phyloP scores from a whole-genome alignment of 106 monocot genomes.

The Alisma plantagoaquatica region DNA sequence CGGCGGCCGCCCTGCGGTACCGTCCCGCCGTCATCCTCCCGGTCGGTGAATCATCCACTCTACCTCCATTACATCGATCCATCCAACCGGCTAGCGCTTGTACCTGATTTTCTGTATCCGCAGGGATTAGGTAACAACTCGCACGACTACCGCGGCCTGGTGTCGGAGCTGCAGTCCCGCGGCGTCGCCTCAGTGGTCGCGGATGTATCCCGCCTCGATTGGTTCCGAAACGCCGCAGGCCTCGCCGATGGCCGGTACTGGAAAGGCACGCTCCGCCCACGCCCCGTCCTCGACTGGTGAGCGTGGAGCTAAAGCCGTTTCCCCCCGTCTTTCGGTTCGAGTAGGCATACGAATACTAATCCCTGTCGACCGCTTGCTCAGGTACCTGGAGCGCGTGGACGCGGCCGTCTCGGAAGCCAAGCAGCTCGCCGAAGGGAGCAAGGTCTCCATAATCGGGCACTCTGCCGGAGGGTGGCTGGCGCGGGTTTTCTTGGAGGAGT shows the following conservation, averaged over 20 bases:
- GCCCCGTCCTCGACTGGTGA: slow-evolving; percentile 81
- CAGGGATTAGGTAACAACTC: slow-evolving; percentile 91
- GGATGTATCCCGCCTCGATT: slow-evolving; percentile 67
- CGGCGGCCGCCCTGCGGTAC: neutral
- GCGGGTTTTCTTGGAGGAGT: slow-evolving; percentile 72
- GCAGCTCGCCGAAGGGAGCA: slow-evolving; percentile 24
- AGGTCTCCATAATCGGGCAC: slow-evolving; percentile 75
- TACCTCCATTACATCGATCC: too few relatives aligned
- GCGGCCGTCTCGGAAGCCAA: slow-evolving; percentile 50
- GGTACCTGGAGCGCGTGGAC: slow-evolving; percentile 72
- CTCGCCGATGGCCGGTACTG: slow-evolving; percentile 68
- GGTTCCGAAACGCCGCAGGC: slow-evolving; percentile 85
- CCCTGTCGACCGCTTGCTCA: neutral
- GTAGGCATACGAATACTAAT: neutral
- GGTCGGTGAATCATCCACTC: slow-evolving; percentile 15
- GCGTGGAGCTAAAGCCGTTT: neutral
- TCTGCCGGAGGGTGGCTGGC: slow-evolving; percentile 94
- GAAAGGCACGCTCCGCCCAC: slow-evolving; percentile 67
- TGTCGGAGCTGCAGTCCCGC: slow-evolving; percentile 27
- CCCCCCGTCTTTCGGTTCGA: neutral
- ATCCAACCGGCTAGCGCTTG: neutral
- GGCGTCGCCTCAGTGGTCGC: slow-evolving; percentile 49
- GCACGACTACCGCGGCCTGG: slow-evolving; percentile 49
- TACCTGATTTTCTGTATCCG: neutral
- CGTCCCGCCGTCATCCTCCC: slow-evolving; percentile 80